Conservation (phyloP, 306 rosid species). For the Parietaria judaica region DNA sequence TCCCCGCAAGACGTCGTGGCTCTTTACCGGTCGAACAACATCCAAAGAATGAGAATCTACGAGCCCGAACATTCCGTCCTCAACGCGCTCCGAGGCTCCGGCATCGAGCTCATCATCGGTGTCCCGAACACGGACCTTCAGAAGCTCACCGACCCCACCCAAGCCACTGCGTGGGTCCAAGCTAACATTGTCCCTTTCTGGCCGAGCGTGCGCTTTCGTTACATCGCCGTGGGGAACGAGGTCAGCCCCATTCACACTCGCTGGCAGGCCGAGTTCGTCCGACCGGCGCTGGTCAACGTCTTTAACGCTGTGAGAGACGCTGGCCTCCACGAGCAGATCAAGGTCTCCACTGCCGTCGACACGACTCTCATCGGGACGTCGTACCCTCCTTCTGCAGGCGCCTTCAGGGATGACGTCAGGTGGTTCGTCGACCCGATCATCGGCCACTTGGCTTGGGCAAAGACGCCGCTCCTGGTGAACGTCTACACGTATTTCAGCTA, state of each 20-base stretch:
- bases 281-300: constrained; percentile 38
- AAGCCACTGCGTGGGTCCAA: constrained; percentile 41
- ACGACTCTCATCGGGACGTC: constrained; percentile 47
- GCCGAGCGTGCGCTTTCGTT: constrained; percentile 38
- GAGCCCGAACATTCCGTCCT: constrained; percentile 47
- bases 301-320: constrained; percentile 40
- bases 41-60: constrained; percentile 39
- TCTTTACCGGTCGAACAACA: constrained; percentile 46
- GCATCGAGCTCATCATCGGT: constrained; percentile 49
- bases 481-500: constrained; percentile 56
- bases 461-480: constrained; percentile 51
- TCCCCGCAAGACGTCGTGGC: constrained; percentile 30
- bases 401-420: constrained; percentile 48
- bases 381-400: constrained; percentile 49
- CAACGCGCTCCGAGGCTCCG: constrained; percentile 40
- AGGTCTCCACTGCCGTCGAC: constrained; percentile 59
- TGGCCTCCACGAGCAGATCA: constrained; percentile 41
- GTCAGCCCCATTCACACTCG: constrained; percentile 39
- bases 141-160: constrained; percentile 31
- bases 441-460: constrained; percentile 38
- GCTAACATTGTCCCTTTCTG: constrained; percentile 32
- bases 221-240: constrained; percentile 58
- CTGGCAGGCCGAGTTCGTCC: constrained; percentile 32
- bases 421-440: constrained; percentile 48
- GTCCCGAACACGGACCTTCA: constrained; percentile 48